Base-by-base conservation (phyloP, 768 basidiomycete genomes). In the Mycena belliarum region DNA sequence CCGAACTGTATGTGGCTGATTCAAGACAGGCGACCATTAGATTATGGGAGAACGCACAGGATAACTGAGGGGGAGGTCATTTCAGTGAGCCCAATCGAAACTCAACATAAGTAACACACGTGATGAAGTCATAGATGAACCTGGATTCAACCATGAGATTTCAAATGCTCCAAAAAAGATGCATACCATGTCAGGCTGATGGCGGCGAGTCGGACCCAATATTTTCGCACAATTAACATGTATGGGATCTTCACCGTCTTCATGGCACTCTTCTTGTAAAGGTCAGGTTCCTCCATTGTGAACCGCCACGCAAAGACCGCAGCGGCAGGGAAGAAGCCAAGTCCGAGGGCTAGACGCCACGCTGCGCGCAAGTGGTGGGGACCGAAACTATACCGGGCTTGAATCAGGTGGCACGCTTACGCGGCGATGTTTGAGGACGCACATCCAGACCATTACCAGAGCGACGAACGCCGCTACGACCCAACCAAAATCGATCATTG, bases 401-500 rank as follows among this genome's bases (percentile, higher is more conserved):
- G 6, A 15, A 10, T 40, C 55, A n/a, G 28, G 44, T 11, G n/a
- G n/a, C n/a, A n/a, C n/a, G n/a, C n/a, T 50, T 46, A 15, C 35
- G 14, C 29, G n/a, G 9, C 2, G 16, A 11, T 20, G 28, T 11
- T 11, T 18, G 15, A 33, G 43, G n/a, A 20, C 53, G 29, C 60
- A 91, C 87, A 95, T 95, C 93, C 92, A 94, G 67, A 85, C 91
- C 28, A 94, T 76, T 24, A 95, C 88, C 6, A 95, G 78, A 16
- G 93, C 93, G 4, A 91, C 87, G 61, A 95, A 93, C 11, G 89
- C 79, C 7, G 88, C 75, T 44, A 94, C 66, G 40, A 91, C 91
- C 68, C 93, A 93, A 35, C 89, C 91, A 54, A 86, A 73, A 68
- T 92, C 94, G 64, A 94, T 92, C 93, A 94, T 94, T 6, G 79